These are phyloP conservation scores for Marasmius tenuissimus DNA, from an alignment of 1,284 basidiomycete genomes.

Conservation along the genomic window DNA sequence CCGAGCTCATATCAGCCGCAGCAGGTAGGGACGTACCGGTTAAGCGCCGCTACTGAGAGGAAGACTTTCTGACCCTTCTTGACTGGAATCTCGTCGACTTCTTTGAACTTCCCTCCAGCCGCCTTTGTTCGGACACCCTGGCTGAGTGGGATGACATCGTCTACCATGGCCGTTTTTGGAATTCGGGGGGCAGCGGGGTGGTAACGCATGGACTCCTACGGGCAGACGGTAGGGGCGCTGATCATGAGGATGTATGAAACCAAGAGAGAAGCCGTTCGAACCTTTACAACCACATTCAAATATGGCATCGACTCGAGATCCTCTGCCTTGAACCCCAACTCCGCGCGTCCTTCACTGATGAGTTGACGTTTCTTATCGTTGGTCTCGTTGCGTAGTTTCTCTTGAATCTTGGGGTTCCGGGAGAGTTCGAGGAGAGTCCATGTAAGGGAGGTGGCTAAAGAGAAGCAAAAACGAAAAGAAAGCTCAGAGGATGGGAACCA, in stretches of 20 bases:
- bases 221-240: background rate
- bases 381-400: conserved; percentile 18
- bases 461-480: background rate
- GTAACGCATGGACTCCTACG: conserved; percentile 38
- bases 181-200: conserved; percentile 33
- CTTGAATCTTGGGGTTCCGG: conserved; percentile 16
- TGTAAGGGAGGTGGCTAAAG: conserved; percentile 23
- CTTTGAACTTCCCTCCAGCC: conserved; percentile 24
- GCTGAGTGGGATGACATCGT: conserved; percentile 41
- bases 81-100: conserved; percentile 34
- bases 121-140: conserved; percentile 26
- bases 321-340: conserved; percentile 6
- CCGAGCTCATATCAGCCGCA: no score
- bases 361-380: background rate
- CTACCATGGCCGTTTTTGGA: conserved; percentile 28
- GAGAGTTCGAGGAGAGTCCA: conserved; percentile 36
- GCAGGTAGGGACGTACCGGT: conserved; percentile 21
- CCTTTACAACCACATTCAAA: conserved; percentile 15
- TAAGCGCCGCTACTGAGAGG: conserved; percentile 27
- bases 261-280: conserved; percentile 27
- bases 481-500: no score
- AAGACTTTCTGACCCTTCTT: conserved; percentile 35
- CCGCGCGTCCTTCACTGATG: background rate
- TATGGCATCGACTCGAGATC: conserved; percentile 23
- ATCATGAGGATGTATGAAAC: conserved; percentile 14